Base-by-base conservation (phyloP, 108 stramenopile genomes). In the Conticribra weissflogii region DNA sequence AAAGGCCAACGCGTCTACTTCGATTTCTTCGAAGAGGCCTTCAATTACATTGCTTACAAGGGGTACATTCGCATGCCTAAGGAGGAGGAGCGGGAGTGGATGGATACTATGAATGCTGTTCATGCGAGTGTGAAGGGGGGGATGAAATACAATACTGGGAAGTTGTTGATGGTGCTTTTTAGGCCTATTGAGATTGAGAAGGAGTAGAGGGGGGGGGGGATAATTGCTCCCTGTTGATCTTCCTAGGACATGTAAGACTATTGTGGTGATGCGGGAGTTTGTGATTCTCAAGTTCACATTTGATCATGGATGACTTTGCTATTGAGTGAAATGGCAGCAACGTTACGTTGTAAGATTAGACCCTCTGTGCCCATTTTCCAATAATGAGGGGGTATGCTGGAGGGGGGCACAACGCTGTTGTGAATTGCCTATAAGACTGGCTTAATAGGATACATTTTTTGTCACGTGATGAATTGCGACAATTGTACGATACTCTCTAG, bases 1-100 rank as follows among this genome's bases (percentile, higher is more conserved):
- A 88, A 92, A 79, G 91, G 91, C 59, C 86, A 88, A 55, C 81
- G 88, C 23, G 86, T 88, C 55, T 71, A 60, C 34, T 60, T 71
- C 44, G 76, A 78, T 53, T 81, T 81, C 48, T 82, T 74, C 36
- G 79, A 72, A 61, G 83, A 93, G 82, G 92, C 92, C 17, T 93
- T 93, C 74, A 93, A 93, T 76, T 93, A 93, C 80, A 90, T 93
- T 71, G 88, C 89, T 32, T 90, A 93, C 83, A 93, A 93, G 82
- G 89, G 92, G 58, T 93, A 93, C 76, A 83, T 90, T 32, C 88
- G 92, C 33, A 93, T 93, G 92, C 60, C 75, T 24, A 83, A 86
- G 63, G 89, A 88, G 55, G 86, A 90, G 52, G 89, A 90, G 54
- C 84, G 84, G 57, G 87, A 93, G 59, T 93, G 92, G 92, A 90